Evolutionary conservation across 2,329 filamentous ascomycete species (phyloP).

Genomic region (Alternaria consortialis): DNA sequence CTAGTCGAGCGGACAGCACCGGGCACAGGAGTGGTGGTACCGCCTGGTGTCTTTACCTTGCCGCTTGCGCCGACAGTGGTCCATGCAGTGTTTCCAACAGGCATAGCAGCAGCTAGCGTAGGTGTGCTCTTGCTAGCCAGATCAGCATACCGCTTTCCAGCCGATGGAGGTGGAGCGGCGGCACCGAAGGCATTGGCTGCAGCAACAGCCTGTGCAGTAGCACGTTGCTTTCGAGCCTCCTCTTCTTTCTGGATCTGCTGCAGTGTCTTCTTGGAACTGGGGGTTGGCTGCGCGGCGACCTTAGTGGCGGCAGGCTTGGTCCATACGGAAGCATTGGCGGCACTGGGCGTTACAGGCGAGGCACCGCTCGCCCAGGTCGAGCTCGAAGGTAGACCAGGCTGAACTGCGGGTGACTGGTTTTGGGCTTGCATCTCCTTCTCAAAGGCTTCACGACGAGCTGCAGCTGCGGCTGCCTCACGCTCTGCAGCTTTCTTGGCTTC

Average conservation of each 20-base stretch:
- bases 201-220: slow-evolving; percentile 61
- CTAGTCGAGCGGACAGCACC: slow-evolving; percentile 60
- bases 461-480: slow-evolving; percentile 80
- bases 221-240: slow-evolving; percentile 84
- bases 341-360: slow-evolving; percentile 71
- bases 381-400: slow-evolving; percentile 82
- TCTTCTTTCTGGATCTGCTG: slow-evolving; percentile 98
- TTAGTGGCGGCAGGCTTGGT: slow-evolving; percentile 65
- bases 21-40: slow-evolving; percentile 62
- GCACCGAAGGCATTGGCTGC: slow-evolving; percentile 56
- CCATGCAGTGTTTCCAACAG: slow-evolving; percentile 72
- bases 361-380: slow-evolving; percentile 84
- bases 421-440: slow-evolving; percentile 79
- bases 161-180: slow-evolving; percentile 53
- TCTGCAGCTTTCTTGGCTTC: slow-evolving; percentile 94
- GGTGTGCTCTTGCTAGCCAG: slow-evolving; percentile 80
- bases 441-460: slow-evolving; percentile 76
- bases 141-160: slow-evolving; percentile 91
- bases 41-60: slow-evolving; percentile 81
- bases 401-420: slow-evolving; percentile 66
- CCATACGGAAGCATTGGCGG: slow-evolving; percentile 65
- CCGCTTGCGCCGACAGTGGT: slow-evolving; percentile 94
- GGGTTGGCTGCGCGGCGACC: slow-evolving; percentile 51
- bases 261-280: slow-evolving; percentile 80
- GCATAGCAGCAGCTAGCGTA: slow-evolving; percentile 51